A percentile compares a stretch with the other conserved stretches of the same genome.
Conservation (phyloP, 441 rosid species). For the Populus hybrid region DNA sequence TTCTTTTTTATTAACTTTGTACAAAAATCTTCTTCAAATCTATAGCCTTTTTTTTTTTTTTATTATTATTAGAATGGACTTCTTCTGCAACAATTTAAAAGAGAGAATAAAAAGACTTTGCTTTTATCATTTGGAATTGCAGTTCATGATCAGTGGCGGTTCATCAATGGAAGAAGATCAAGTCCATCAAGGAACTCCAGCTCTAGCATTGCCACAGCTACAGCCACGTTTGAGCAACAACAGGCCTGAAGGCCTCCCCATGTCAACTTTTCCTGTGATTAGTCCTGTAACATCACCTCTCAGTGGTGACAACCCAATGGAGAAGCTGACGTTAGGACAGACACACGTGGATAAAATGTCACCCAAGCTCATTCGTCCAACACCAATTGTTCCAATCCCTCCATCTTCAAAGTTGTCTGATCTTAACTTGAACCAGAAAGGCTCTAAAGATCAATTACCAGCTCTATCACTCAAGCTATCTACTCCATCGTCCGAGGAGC, state of each 20-base stretch:
- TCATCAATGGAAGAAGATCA: constrained; percentile 46
- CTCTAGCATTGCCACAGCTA: constrained; percentile 12
- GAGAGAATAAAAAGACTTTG: too few species aligned
- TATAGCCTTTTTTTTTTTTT: too few species aligned
- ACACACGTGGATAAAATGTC: constrained; percentile 12
- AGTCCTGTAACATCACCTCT: constrained; percentile 18
- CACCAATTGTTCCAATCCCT: constrained; percentile 51
- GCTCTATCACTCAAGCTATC: constrained; percentile 56
- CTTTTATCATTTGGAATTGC: constrained; percentile 6
- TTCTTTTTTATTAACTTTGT: background rate
- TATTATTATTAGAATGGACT: too few species aligned
- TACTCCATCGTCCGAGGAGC: constrained; percentile 41
- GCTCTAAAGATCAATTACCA: constrained; percentile 25
- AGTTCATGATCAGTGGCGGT: constrained; percentile 21
- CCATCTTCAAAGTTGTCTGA: constrained; percentile 67
- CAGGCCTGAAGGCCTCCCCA: constrained; percentile 22
- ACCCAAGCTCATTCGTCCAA: constrained; percentile 44
- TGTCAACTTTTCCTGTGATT: constrained; percentile 29
- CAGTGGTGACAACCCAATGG: constrained; percentile 24
- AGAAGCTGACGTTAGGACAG: constrained; percentile 31
- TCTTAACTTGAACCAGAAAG: constrained; percentile 40
- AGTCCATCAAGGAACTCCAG: constrained; percentile 27
- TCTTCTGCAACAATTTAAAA: too few species aligned
- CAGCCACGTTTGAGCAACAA: constrained; percentile 9
- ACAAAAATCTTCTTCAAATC: too few species aligned